These are phyloP conservation scores for Pholiota adiposa DNA, from an alignment of 1,284 basidiomycete species.

Conservation along the genomic window DNA sequence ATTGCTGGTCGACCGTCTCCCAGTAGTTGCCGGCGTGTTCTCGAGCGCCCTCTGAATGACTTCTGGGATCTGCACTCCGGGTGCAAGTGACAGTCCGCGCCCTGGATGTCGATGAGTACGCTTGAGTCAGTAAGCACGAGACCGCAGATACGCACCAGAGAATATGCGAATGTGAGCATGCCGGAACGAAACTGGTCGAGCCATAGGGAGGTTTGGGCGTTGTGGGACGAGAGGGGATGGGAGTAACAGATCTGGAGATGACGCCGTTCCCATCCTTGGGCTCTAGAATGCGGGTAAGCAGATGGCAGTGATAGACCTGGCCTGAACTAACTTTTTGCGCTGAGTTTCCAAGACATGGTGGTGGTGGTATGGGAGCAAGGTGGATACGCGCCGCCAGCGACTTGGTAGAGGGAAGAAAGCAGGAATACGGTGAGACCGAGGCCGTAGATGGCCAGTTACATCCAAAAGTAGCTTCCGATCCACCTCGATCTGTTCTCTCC, in stretches of 20 bases:
- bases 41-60: constrained; percentile 86
- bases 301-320: constrained; percentile 1
- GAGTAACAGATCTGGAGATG: constrained; percentile 73
- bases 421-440: background rate
- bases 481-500: constrained; percentile 4
- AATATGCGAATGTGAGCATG: constrained; percentile 89
- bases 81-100: constrained; percentile 75
- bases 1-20: constrained; percentile 62
- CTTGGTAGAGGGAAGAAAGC: constrained; percentile 8
- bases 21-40: constrained; percentile 46
- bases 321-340: constrained; percentile 39
- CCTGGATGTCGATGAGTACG: constrained; percentile 42
- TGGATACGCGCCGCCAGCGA: constrained; percentile 20
- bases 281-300: constrained; percentile 41
- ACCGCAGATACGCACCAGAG: constrained; percentile 57
- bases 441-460: background rate
- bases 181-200: constrained; percentile 73
- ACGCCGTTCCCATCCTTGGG: constrained; percentile 69
- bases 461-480: constrained; percentile 5
- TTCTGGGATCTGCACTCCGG: constrained; percentile 78
- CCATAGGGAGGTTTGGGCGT: constrained; percentile 68
- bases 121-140: background rate
- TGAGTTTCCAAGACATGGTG: constrained; percentile 37
- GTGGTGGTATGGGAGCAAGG: constrained; percentile 14
- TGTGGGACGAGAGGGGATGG: constrained; percentile 70